Evolutionary conservation across 495 filamentous ascomycete genomes (phyloP).

Genomic region (Aspergillus baeticus): DNA sequence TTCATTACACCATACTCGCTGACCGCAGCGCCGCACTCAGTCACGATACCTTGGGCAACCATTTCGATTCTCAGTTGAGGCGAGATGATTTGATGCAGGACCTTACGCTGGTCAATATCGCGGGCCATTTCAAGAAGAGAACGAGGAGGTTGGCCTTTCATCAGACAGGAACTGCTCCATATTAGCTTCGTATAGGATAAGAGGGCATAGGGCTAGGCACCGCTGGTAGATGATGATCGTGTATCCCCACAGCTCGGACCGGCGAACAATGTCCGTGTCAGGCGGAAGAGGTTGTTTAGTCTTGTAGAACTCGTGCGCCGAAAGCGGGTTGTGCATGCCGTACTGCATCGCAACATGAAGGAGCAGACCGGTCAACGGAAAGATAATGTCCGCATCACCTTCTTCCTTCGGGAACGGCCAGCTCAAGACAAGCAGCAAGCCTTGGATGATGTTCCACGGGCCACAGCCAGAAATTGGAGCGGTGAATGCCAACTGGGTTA

Average conservation of each 20-base stretch:
- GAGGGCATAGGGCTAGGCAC: constrained; percentile 17
- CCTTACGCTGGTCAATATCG: constrained; percentile 33
- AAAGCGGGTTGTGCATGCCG: constrained; percentile 48
- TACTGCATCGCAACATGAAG: constrained; percentile 51
- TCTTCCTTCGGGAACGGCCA: constrained; percentile 52
- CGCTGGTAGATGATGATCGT: constrained; percentile 42
- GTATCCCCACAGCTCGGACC: constrained; percentile 45
- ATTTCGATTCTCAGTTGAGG: constrained; percentile 33
- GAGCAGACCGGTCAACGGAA: constrained; percentile 40
- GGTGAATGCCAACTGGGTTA: constrained; percentile 45
- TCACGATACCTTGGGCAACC: constrained; percentile 36
- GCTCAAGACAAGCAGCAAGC: constrained; percentile 43
- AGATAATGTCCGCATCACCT: constrained; percentile 39
- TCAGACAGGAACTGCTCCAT: constrained; percentile 29
- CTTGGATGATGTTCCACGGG: constrained; percentile 47
- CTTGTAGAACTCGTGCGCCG: constrained; percentile 47
- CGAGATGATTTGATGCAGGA: constrained; percentile 31
- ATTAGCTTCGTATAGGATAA: neutral
- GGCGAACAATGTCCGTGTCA: constrained; percentile 35
- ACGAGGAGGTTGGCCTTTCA: constrained; percentile 39
- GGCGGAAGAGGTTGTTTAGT: constrained; percentile 33
- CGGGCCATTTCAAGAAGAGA: constrained; percentile 33
- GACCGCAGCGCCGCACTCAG: constrained; percentile 33
- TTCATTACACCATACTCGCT: constrained; percentile 37
- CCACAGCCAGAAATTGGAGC: constrained; percentile 34